Base-by-base conservation (phyloP, 257 asterid species). In the Eustoma russellianum region DNA sequence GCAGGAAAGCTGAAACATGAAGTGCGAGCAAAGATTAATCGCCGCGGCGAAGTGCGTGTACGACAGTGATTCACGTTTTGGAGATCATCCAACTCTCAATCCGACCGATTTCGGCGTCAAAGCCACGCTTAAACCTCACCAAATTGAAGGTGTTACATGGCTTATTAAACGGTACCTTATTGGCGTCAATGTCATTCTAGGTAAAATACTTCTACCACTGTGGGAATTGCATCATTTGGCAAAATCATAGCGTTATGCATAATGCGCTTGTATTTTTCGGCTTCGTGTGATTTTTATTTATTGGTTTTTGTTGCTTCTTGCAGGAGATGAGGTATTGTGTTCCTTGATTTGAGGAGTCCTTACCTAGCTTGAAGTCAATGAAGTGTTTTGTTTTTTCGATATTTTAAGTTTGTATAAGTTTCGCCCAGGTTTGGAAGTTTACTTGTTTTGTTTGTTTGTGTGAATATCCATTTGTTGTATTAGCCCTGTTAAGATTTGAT, bases 131-230 rank as follows among this genome's bases (percentile, higher is more conserved):
- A 91, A 86, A 68, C 88, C 87, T 64, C 96, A 86, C 74, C 98
- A 91, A 72, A 59, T 77, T 47, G 86, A 91, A 71, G 96, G 98
- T 41, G 76, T 90, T 54, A 69, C 80, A 38, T 90, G 98, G 96
- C 96, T 90, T 63, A 77, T 86, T 53, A 86, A 75, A 48, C 83
- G 89, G 43, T 86, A 79, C 71, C 81, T 60, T 49, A 79, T 77
- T 55, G 98, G 96, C 59, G 94, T 79, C 83, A 90, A 86, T 73
- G 95, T 82, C 79, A 69, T 86, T 50, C 96, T 91, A 46, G 98
- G 98, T 86, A 80, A 17, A 13, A 1, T 51, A 59, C 30, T 24
- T 0, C 1, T 24, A 2, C 41, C 13, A 46, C 11, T 35, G 3
- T 51, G 5, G 43, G 5, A 5, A 7, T 24, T 13, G 30, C n/a